These are phyloP conservation scores for Peribolospora baueri DNA, from an alignment of 768 basidiomycete species.

Conservation along the genomic window DNA sequence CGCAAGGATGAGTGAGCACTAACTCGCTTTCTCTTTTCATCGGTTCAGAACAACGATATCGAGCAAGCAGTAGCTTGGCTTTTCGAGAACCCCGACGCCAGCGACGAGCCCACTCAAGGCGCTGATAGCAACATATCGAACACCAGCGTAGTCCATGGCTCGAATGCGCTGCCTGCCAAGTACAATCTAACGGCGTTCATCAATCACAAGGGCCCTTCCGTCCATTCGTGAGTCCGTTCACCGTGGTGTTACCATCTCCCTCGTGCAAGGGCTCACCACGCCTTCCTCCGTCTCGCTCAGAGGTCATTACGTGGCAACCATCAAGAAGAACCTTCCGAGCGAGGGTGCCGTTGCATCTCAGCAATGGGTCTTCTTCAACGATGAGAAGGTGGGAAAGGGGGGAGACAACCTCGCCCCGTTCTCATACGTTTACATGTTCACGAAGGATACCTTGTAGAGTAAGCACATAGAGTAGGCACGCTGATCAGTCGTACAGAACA, in stretches of 20 bases:
- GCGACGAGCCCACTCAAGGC: conserved; percentile 25
- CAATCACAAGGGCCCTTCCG: conserved; percentile 87
- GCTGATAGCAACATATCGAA: conserved; percentile 17
- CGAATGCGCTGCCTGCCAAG: conserved; percentile 38
- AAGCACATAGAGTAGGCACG: too few relatives aligned
- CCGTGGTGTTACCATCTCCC: conserved; percentile 16
- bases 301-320: conserved; percentile 75
- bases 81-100: conserved; percentile 69
- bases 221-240: conserved; percentile 36
- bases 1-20: neutral
- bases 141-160: conserved; percentile 25
- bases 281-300: neutral
- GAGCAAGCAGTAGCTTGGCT: conserved; percentile 91
- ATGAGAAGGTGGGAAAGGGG: conserved; percentile 59
- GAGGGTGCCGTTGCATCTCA: conserved; percentile 10
- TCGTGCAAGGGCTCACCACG: too few relatives aligned
- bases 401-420: conserved; percentile 43
- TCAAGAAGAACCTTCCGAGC: conserved; percentile 26
- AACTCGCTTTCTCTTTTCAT: neutral
- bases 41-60: conserved; percentile 35
- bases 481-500: too few relatives aligned
- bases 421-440: conserved; percentile 87
- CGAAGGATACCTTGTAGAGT: conserved; percentile 22
- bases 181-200: conserved; percentile 80
- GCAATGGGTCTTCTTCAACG: conserved; percentile 75